These are phyloP conservation scores for Byssoonygena ceratinophila DNA, from an alignment of 2,329 filamentous ascomycete genomes.

Conservation along the genomic window DNA sequence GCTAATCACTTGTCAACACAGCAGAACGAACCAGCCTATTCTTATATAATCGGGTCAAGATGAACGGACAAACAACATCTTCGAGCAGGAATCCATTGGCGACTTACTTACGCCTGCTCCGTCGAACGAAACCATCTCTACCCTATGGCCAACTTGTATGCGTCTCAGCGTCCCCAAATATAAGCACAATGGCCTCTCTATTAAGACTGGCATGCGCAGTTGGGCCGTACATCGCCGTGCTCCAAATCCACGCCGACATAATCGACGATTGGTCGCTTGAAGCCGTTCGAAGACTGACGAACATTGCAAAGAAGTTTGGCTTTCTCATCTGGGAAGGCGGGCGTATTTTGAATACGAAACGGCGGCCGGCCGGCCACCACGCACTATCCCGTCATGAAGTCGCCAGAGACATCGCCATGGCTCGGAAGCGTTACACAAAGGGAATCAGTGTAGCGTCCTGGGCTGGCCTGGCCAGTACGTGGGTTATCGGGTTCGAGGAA, in stretches of 20 bases:
- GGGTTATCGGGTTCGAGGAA: slow-evolving; percentile 29
- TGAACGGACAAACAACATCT: slow-evolving; percentile 9
- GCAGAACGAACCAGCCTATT: no score
- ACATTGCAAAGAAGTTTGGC: slow-evolving; percentile 28
- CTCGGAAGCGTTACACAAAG: slow-evolving; percentile 32
- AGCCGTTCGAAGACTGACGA: slow-evolving; percentile 36
- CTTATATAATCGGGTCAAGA: not conserved
- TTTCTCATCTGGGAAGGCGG: slow-evolving; percentile 36
- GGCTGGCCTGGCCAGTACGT: slow-evolving; percentile 32
- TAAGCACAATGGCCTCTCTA: slow-evolving; percentile 47
- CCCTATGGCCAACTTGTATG: slow-evolving; percentile 32
- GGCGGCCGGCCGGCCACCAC: slow-evolving; percentile 26
- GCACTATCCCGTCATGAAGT: slow-evolving; percentile 24
- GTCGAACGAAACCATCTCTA: slow-evolving; percentile 27
- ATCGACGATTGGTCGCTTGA: slow-evolving; percentile 51
- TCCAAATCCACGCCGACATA: slow-evolving; percentile 53
- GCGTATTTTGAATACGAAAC: slow-evolving; percentile 29
- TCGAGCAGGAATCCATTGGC: slow-evolving; percentile 27
- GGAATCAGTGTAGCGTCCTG: slow-evolving; percentile 32
- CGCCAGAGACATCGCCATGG: slow-evolving; percentile 27
- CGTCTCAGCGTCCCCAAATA: slow-evolving; percentile 47
- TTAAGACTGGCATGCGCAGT: slow-evolving; percentile 48
- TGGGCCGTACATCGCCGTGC: slow-evolving; percentile 50
- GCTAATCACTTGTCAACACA: no score
- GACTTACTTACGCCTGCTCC: slow-evolving; percentile 30